A percentile compares a stretch with the other conserved stretches of the same genome.
Evolutionary conservation across 2,329 filamentous ascomycete genomes (phyloP).

Genomic region (Cercospora nicotianae): DNA sequence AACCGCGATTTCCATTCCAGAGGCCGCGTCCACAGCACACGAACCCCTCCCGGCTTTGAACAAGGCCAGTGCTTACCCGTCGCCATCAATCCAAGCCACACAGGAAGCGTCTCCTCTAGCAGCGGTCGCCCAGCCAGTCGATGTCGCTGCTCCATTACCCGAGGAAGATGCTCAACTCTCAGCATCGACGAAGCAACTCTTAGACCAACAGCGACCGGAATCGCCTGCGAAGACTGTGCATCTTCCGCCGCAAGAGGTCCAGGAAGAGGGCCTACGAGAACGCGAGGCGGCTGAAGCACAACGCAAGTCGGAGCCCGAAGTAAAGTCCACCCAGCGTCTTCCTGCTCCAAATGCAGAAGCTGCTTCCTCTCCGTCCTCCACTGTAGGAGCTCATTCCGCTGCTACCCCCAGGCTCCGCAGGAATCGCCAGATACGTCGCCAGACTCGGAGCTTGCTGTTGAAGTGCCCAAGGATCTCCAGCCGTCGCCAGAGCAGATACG

Average conservation of each 20-base stretch:
- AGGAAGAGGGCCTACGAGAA: conserved; percentile 50
- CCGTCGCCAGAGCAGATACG: conserved; percentile 42
- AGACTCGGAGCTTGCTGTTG: conserved; percentile 34
- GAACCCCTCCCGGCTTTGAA: neutral
- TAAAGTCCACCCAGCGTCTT: conserved; percentile 34
- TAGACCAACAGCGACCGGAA: conserved; percentile 29
- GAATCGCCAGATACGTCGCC: conserved; percentile 43
- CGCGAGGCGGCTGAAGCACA: conserved; percentile 42
- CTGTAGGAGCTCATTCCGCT: conserved; percentile 66
- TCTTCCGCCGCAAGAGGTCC: conserved; percentile 52
- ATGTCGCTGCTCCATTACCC: conserved; percentile 30
- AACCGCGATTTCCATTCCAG: conserved; percentile 14
- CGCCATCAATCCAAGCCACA: neutral
- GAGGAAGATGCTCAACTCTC: conserved; percentile 34
- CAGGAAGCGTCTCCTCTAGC: conserved; percentile 12
- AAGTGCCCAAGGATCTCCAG: conserved; percentile 36
- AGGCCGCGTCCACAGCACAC: conserved; percentile 14
- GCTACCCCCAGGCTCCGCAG: conserved; percentile 65
- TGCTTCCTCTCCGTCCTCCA: conserved; percentile 61
- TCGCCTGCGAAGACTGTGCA: conserved; percentile 45
- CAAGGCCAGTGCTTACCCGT: neutral
- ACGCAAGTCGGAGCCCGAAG: conserved; percentile 42
- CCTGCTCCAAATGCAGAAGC: conserved; percentile 27
- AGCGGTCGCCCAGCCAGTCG: conserved; percentile 20
- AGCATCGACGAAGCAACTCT: conserved; percentile 25